Evolutionary conservation across 768 basidiomycete species (phyloP), one percentile per base, ranked within the genome.

Genomic region (Suillus sp.): DNA sequence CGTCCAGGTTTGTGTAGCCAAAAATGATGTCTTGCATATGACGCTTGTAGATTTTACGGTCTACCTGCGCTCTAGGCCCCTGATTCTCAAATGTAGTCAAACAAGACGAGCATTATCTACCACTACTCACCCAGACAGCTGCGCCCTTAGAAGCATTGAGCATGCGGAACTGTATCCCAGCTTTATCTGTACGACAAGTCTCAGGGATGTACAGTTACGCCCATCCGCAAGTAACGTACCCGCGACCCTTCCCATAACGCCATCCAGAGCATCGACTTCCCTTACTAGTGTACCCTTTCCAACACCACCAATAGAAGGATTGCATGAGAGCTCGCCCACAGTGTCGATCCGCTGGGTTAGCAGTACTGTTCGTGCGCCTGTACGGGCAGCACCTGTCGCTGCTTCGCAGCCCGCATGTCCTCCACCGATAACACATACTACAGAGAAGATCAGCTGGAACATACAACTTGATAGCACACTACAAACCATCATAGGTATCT

Each of bases 381-480:
- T 85, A 51, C 95, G 81, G 1, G 95, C 93, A 18, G 94, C 83
- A 2, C 90, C 95, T 6, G 93, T 86, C 0, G 95, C 94, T 1
- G 95, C 95, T 72, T 96, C 95, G 69, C 92, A 94, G 1, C 95
- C 95, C 35, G 95, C 95, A 79, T 96, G 95, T 4, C 95, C 95
- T 4, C 91, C 95, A 32, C 95, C 95, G 67, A 96, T 92, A 35
- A 96, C 82, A 68, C 93, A 93, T 0, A 95, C 92, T 85, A 25
- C 66, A 20, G 73, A 81, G 56, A 77, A 78, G 66, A 80, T 83
- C 9, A 85, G 72, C 80, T 78, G 61, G 34, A 42, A 5, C 63
- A 5, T 62, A n/a, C 9, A 65, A 34, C 63, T n/a, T 45, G 53
- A 32, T 22, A 10, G 56, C 20, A 10, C n/a, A 13, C 34, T 54